Evolutionary conservation across 2,329 filamentous ascomycete species (phyloP).

Genomic region (Neonectria hederae): DNA sequence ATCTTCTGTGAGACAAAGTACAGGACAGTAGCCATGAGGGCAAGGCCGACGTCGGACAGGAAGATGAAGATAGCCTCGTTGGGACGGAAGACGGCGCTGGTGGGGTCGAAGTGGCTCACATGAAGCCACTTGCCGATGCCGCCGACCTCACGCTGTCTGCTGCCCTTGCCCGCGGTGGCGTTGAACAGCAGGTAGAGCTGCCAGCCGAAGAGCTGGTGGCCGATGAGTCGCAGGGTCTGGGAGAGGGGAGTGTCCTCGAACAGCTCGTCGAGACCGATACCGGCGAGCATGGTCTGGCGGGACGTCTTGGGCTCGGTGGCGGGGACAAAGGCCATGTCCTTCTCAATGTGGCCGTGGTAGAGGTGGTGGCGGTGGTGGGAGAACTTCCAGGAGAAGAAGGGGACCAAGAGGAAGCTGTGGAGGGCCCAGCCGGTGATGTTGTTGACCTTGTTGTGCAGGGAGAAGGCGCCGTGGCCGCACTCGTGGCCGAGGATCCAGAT

Average conservation of each 20-base stretch:
- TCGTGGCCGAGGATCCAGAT: conserved; percentile 78
- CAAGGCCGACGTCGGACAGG: conserved; percentile 68
- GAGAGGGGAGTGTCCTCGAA: conserved; percentile 71
- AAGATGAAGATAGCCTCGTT: conserved; percentile 65
- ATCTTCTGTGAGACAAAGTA: conserved; percentile 62
- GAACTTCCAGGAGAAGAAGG: conserved; percentile 79
- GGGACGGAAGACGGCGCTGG: conserved; percentile 67
- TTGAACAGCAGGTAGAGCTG: conserved; percentile 71
- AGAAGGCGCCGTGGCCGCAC: conserved; percentile 75
- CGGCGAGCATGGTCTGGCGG: conserved; percentile 46
- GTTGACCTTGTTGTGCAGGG: conserved; percentile 64
- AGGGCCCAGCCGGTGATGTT: conserved; percentile 69
- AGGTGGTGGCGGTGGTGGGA: conserved; percentile 76
- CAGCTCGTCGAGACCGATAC: conserved; percentile 60
- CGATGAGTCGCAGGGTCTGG: conserved; percentile 62
- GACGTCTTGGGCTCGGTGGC: conserved; percentile 52
- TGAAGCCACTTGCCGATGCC: conserved; percentile 51
- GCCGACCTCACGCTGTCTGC: conserved; percentile 55
- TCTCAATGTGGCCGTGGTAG: conserved; percentile 73
- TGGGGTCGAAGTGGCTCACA: conserved; percentile 69
- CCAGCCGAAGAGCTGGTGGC: conserved; percentile 73
- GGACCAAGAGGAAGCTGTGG: conserved; percentile 73
- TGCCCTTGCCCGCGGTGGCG: conserved; percentile 58
- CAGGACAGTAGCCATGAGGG: conserved; percentile 59
- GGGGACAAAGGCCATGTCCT: conserved; percentile 73